Evolutionary conservation across 1,284 basidiomycete genomes (phyloP).

Genomic region (Phylloporus gajari): DNA sequence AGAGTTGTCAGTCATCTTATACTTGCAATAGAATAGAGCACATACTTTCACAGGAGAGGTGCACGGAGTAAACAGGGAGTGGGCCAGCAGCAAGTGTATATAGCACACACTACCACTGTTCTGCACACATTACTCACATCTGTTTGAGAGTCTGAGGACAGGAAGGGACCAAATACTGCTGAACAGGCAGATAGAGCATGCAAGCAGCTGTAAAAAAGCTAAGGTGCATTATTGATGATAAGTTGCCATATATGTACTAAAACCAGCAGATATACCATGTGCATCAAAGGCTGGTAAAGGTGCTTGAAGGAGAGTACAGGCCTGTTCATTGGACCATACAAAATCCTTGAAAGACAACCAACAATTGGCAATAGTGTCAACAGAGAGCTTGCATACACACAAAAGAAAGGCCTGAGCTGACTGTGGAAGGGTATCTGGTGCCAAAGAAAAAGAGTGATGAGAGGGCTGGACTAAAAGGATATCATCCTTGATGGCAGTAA

Average conservation of each 20-base stretch:
- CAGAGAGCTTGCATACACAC: not conserved
- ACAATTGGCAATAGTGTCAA: not conserved
- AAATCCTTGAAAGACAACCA: not conserved
- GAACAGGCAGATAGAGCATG: conserved; percentile 7
- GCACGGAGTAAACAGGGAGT: not conserved
- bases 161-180: not conserved
- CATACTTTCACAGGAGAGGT: conserved; percentile 14
- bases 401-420: not conserved
- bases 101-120: conserved; percentile 9
- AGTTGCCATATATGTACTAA: not conserved
- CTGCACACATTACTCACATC: conserved; percentile 9
- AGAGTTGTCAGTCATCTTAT: not conserved
- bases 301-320: not conserved
- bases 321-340: too few species aligned
- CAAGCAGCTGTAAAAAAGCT: not conserved
- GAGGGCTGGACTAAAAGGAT: not conserved
- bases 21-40: not conserved
- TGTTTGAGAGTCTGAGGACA: conserved; percentile 5
- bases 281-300: not conserved
- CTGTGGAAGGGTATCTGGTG: not conserved
- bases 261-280: not conserved
- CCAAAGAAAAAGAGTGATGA: not conserved
- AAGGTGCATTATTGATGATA: too few species aligned
- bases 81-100: conserved; percentile 2
- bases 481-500: not conserved